phyloP scores from a whole-genome alignment of 768 basidiomycete species.

The Boletus barrowsii region DNA sequence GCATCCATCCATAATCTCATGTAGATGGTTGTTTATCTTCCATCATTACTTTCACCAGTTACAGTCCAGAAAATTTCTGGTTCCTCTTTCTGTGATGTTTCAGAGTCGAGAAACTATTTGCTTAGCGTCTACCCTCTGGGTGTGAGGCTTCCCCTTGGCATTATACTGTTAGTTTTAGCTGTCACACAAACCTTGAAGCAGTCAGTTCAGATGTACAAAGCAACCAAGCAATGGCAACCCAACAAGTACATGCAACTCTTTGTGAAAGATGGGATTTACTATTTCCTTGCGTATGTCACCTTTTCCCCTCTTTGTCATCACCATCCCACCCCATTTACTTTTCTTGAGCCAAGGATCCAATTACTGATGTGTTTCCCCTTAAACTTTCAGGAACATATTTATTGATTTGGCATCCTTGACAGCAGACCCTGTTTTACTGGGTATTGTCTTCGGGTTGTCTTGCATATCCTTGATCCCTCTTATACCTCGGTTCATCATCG shows the following conservation, averaged over 20 bases:
- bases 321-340: too few relatives aligned
- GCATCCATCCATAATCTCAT: too few relatives aligned
- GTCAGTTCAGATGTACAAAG: constrained; percentile 1
- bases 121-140: too few relatives aligned
- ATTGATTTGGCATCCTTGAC: neutral
- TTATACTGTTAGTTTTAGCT: neutral
- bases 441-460: neutral
- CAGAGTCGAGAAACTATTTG: too few relatives aligned
- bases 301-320: too few relatives aligned
- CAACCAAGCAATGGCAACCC: constrained; percentile 7
- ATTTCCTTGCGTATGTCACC: neutral
- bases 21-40: too few relatives aligned
- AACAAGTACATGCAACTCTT: neutral
- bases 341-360: neutral
- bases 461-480: neutral
- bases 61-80: neutral
- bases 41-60: too few relatives aligned
- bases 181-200: neutral
- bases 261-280: neutral
- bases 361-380: neutral
- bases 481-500: constrained; percentile 10
- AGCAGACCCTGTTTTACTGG: neutral
- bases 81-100: too few relatives aligned
- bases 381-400: neutral
- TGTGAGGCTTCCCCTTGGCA: neutral